Conservation (phyloP, 306 rosid species). For the Quercus ilex region DNA sequence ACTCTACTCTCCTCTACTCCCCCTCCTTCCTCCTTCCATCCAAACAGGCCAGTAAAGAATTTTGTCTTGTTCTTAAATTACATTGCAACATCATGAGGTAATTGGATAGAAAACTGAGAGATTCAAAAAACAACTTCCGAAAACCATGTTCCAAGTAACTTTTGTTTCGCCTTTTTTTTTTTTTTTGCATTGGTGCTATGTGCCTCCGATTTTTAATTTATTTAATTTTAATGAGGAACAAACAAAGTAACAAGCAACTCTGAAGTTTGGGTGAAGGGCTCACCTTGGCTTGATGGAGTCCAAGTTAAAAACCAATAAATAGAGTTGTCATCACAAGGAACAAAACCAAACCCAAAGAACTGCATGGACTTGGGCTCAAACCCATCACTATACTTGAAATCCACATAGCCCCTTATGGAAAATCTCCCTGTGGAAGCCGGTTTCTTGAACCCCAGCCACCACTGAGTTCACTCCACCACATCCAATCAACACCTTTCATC, state of each 20-base stretch:
- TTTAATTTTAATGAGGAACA: no score
- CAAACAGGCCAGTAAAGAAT: no score
- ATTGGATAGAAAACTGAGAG: no score
- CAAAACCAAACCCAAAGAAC: slow-evolving; percentile 43
- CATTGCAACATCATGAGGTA: no score
- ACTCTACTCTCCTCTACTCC: no score
- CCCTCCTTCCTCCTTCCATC: no score
- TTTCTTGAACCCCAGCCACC: slow-evolving; percentile 68
- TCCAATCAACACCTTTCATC: slow-evolving; percentile 63
- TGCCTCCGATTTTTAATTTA: no score
- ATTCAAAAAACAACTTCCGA: no score
- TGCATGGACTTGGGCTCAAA: slow-evolving; percentile 34
- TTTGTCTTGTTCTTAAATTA: no score
- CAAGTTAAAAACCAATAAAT: slow-evolving; percentile 30
- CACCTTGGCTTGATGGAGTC: slow-evolving; percentile 15
- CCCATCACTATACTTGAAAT: slow-evolving; percentile 22
- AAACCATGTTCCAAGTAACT: no score
- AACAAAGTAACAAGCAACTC: background rate
- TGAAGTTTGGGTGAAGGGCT: background rate
- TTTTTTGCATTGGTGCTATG: no score
- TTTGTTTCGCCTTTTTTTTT: no score
- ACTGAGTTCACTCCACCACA: slow-evolving; percentile 81
- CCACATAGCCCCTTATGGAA: slow-evolving; percentile 46
- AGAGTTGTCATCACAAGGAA: slow-evolving; percentile 41
- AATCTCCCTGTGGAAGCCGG: slow-evolving; percentile 40